phyloP scores from a whole-genome alignment of 1,284 basidiomycete species.

The Athelia psychrophila region DNA sequence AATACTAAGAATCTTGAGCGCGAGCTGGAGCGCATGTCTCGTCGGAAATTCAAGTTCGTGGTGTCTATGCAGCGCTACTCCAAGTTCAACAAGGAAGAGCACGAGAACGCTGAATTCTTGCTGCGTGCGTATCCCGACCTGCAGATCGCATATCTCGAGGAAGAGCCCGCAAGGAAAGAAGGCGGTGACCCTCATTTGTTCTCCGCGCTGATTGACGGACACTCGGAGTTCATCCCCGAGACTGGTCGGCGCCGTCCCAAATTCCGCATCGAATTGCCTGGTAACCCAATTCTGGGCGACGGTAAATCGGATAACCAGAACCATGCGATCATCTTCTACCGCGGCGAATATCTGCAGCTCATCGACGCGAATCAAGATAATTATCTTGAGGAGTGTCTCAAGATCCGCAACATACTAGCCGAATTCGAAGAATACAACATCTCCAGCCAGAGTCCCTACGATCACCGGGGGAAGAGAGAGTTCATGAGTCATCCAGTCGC shows the following conservation, averaged over 20 bases:
- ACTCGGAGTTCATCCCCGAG: conserved; percentile 92
- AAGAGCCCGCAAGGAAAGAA: conserved; percentile 92
- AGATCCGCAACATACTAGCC: conserved; percentile 96
- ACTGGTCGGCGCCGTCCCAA: conserved; percentile 91
- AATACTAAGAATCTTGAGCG: conserved; percentile 98
- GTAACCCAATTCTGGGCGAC: conserved; percentile 98
- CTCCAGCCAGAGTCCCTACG: conserved; percentile 89
- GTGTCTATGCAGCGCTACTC: conserved; percentile 99
- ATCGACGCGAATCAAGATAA: conserved; percentile 99
- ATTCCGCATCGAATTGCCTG: conserved; percentile 97
- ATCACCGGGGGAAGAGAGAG: conserved; percentile 83
- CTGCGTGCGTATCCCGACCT: conserved; percentile 98
- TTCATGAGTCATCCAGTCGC: conserved; percentile 91
- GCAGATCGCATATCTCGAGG: conserved; percentile 97
- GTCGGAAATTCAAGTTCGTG: conserved; percentile 98
- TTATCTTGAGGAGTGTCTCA: conserved; percentile 98
- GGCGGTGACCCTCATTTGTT: conserved; percentile 95
- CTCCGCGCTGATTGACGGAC: conserved; percentile 95
- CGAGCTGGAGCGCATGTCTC: conserved; percentile 95
- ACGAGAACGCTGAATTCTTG: conserved; percentile 98
- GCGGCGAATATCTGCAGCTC: conserved; percentile 97
- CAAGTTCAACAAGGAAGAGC: conserved; percentile 99
- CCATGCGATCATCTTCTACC: conserved; percentile 98
- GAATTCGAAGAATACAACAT: conserved; percentile 96
- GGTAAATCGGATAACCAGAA: conserved; percentile 99